Percentiles rank a stretch among this genome's conserved stretches.
These are phyloP conservation scores for Clarireedia sp. DNA, from an alignment of 2,329 filamentous ascomycete genomes.

Conservation along the genomic window DNA sequence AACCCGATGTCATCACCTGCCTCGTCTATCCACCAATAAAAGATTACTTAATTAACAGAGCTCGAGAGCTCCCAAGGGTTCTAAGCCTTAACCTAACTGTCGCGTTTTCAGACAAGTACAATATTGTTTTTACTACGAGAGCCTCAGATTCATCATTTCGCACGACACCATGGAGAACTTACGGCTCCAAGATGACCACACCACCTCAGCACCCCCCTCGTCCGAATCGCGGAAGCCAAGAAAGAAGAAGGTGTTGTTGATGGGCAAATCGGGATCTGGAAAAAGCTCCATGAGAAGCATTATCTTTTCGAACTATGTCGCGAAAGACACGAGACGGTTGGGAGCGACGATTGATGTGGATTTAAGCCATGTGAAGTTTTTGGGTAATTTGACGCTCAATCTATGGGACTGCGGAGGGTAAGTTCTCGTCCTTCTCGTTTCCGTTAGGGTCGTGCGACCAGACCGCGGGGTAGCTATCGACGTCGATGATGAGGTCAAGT, in stretches of 20 bases:
- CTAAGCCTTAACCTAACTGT: no score
- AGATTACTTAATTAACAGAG: no score
- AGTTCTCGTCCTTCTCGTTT: conserved; percentile 25
- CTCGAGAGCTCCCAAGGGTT: no score
- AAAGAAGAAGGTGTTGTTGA: conserved; percentile 80
- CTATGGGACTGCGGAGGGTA: conserved; percentile 96
- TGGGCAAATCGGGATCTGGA: conserved; percentile 95
- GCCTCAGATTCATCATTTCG: no score
- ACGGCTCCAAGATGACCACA: conserved; percentile 1
- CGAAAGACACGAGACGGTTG: conserved; percentile 84
- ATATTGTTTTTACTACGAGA: no score
- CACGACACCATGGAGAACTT: conserved; percentile 6
- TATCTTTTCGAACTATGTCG: conserved; percentile 98
- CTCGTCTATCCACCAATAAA: no score
- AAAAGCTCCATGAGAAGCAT: conserved; percentile 99
- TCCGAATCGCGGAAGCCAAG: conserved; percentile 46
- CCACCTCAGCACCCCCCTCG: conserved; percentile 1
- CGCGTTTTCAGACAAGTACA: no score
- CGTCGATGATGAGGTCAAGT: not conserved
- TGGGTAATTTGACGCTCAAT: conserved; percentile 94
- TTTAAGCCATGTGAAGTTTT: conserved; percentile 96
- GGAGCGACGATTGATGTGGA: conserved; percentile 98
- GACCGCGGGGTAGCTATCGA: not conserved
- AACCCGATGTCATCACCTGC: no score
- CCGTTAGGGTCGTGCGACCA: not conserved